Conservation (phyloP, 202 grass and related monocot genomes). For the Setaria italica region DNA sequence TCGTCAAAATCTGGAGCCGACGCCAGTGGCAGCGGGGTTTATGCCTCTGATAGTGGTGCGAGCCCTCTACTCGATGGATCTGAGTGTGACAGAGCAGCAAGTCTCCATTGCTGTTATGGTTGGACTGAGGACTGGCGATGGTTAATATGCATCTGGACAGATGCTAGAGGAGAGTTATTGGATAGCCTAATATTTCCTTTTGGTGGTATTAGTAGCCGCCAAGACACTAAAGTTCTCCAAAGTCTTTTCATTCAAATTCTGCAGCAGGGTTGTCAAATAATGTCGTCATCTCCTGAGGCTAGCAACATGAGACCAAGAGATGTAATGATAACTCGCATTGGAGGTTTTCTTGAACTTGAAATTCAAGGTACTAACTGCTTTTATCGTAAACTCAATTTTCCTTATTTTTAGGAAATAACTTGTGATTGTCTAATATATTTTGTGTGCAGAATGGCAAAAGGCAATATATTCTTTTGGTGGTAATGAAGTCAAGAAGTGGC, state of each 20-base stretch:
- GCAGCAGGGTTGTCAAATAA: slow-evolving; percentile 96
- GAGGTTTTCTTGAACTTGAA: slow-evolving; percentile 98
- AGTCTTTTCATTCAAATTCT: slow-evolving; percentile 97
- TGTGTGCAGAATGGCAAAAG: slow-evolving; percentile 92
- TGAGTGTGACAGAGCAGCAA: slow-evolving; percentile 67
- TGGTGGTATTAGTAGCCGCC: slow-evolving; percentile 93
- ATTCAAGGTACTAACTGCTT: slow-evolving; percentile 73
- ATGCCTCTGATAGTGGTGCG: slow-evolving; percentile 63
- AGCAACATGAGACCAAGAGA: slow-evolving; percentile 74
- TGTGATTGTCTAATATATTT: slow-evolving; percentile 46
- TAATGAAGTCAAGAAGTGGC: slow-evolving; percentile 96
- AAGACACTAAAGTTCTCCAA: slow-evolving; percentile 97
- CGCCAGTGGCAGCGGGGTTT: slow-evolving; percentile 59
- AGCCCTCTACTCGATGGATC: slow-evolving; percentile 56
- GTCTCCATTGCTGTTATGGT: slow-evolving; percentile 97
- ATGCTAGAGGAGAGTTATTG: slow-evolving; percentile 93
- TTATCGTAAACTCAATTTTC: slow-evolving; percentile 21
- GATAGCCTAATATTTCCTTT: slow-evolving; percentile 93
- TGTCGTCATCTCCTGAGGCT: slow-evolving; percentile 69
- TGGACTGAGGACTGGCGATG: slow-evolving; percentile 99
- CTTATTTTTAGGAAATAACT: slow-evolving; percentile 29
- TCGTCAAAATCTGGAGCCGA: slow-evolving; percentile 72
- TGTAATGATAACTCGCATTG: slow-evolving; percentile 84
- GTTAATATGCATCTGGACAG: slow-evolving; percentile 97
- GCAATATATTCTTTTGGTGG: slow-evolving; percentile 91